Evolutionary conservation across 225 moss, liverwort and hornwort genomes (phyloP).

Genomic region (Antitrichia curtipendula): DNA sequence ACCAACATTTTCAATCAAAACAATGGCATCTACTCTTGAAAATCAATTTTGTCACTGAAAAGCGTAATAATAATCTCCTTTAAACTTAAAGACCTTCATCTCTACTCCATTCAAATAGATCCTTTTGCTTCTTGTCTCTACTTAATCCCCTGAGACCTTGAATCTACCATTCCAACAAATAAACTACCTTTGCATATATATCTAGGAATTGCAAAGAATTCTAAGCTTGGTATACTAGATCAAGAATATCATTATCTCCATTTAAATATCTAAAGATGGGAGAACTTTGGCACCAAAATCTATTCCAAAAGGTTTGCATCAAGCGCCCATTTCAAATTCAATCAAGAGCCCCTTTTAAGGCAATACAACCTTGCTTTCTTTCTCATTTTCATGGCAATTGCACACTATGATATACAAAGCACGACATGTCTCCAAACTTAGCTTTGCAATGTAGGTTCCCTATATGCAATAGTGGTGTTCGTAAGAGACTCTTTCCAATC

Average conservation of each 20-base stretch:
- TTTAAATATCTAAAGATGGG: background rate
- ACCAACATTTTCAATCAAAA: background rate
- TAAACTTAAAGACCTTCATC: background rate
- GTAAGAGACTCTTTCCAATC: too few relatives aligned
- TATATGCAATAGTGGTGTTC: too few relatives aligned
- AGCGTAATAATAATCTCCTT: background rate
- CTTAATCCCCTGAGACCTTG: fast-evolving
- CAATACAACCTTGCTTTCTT: background rate
- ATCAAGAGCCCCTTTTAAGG: background rate
- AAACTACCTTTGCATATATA: background rate
- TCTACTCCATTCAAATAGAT: background rate
- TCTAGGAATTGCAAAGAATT: background rate
- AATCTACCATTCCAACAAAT: background rate
- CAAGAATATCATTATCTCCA: background rate
- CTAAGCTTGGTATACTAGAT: fast-evolving
- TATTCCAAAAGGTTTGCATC: background rate
- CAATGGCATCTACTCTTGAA: background rate
- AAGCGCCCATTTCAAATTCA: background rate
- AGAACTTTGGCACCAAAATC: background rate
- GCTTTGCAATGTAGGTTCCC: too few relatives aligned
- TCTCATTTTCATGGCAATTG: too few relatives aligned
- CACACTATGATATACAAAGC: background rate
- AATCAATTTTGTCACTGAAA: background rate
- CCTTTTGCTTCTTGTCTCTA: background rate
- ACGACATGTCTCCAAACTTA: too few relatives aligned